Base-by-base conservation (phyloP, 1,284 basidiomycete species). In the Ceratobasidium sp. region DNA sequence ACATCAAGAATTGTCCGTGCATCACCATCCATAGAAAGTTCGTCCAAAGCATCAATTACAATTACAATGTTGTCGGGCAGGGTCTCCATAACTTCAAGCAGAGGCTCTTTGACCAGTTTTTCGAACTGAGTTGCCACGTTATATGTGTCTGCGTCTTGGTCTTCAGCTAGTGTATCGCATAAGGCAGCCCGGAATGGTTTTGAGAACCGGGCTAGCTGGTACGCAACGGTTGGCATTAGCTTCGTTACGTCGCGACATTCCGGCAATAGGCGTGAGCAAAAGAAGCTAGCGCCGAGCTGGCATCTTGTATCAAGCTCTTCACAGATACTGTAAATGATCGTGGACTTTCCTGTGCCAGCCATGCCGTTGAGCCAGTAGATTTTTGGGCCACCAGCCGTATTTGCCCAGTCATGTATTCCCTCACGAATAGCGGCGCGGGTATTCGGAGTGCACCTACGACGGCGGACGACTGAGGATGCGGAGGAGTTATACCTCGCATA, bases 271-370 rank as follows among this genome's bases (percentile, higher is more conserved):
- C 84, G 81, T 7, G 84, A 83, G 58, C 83, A 85, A 80, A 84
- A 86, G 20, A 56, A 61, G 5, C 81, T 83, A 1, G 84, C 84
- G 5, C 82, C 84, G 5, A 84, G 83, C 9, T 28, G 51, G 9
- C 78, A 60, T 20, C 60, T n/a, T 18, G 18, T 40, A 20, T 64
- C 33, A 33, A 69, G 77, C 1, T 72, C 40, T 3, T 79, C 69
- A 23, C 81, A 81, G 9, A 83, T 61, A 1, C 83, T 82, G 67
- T 79, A 55, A n/a, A 82, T 80, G 40, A 83, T 3, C n/a, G n/a
- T n/a, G n/a, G n/a, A n/a, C n/a, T n/a, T n/a, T n/a, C n/a, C n/a
- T n/a, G n/a, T n/a, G n/a, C 82, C 82, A 23, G 82, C 82, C 53
- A 81, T 75, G 28, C 82, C 82, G 78, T 81, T 71, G 15, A 83